phyloP scores from a whole-genome alignment of 352 stramenopile genomes.

The Pilasporangium apinafurcum region DNA sequence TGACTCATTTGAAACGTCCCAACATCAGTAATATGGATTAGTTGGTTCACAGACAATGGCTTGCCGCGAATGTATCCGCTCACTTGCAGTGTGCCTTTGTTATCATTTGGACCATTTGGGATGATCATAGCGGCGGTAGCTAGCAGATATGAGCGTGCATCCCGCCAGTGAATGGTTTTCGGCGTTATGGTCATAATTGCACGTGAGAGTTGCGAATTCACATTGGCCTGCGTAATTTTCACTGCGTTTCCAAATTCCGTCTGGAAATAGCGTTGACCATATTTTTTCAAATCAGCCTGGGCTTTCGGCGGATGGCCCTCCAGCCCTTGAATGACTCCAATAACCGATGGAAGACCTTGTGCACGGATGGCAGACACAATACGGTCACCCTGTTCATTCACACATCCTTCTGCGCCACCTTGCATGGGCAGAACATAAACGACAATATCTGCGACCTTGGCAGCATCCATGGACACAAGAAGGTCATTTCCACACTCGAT shows the following conservation, averaged over 20 bases:
- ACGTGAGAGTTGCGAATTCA: constrained; percentile 72
- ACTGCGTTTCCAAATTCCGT: constrained; percentile 83
- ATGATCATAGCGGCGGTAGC: constrained; percentile 59
- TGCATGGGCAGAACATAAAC: constrained; percentile 75
- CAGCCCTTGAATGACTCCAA: constrained; percentile 83
- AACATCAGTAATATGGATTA: constrained; percentile 96
- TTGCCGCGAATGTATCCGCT: constrained; percentile 95
- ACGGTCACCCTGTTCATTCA: constrained; percentile 82
- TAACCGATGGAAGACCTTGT: constrained; percentile 87
- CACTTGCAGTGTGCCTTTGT: constrained; percentile 74
- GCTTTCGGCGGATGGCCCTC: constrained; percentile 63
- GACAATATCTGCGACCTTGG: constrained; percentile 82
- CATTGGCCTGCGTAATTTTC: constrained; percentile 78
- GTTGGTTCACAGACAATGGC: constrained; percentile 92
- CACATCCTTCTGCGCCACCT: constrained; percentile 72
- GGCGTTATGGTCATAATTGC: constrained; percentile 76
- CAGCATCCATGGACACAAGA: constrained; percentile 73
- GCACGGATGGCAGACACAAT: constrained; percentile 91
- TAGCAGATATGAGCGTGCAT: constrained; percentile 84
- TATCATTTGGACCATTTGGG: constrained; percentile 44
- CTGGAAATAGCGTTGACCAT: constrained; percentile 84
- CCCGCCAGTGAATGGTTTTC: constrained; percentile 85
- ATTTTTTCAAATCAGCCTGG: constrained; percentile 78
- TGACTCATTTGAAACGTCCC: constrained; percentile 90
- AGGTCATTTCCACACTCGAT: constrained; percentile 81